Percentiles rank a stretch among this genome's conserved stretches.
Conservation (phyloP, 2,329 filamentous ascomycete species). For the Cordyceps tenuipes region DNA sequence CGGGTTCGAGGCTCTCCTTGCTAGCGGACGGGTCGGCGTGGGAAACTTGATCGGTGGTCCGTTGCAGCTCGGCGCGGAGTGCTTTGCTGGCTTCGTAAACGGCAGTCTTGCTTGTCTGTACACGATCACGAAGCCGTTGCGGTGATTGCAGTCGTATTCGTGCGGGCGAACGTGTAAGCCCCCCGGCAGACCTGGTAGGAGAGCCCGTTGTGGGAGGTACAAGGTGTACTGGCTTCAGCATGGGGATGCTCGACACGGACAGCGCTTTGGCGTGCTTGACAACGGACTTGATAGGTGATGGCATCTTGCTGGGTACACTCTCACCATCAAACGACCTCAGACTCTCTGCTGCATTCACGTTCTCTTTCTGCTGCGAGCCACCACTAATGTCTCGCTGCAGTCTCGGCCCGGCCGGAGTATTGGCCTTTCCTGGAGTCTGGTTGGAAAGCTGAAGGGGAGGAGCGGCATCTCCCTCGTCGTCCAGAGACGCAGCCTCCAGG, state of each 20-base stretch:
- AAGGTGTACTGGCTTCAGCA: constrained; percentile 34
- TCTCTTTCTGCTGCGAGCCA: constrained; percentile 42
- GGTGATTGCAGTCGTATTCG: constrained; percentile 62
- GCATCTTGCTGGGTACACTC: constrained; percentile 15
- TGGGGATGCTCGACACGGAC: constrained; percentile 47
- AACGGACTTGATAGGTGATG: constrained; percentile 9
- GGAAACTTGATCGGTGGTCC: neutral
- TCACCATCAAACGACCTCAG: neutral
- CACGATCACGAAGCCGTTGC: constrained; percentile 72
- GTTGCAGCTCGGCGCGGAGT: constrained; percentile 1
- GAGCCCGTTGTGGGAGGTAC: constrained; percentile 19
- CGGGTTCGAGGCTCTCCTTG: constrained; percentile 31
- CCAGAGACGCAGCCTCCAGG: constrained; percentile 52
- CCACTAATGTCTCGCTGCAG: constrained; percentile 24
- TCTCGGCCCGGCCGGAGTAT: constrained; percentile 45
- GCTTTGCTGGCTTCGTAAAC: constrained; percentile 56
- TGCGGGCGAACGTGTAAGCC: constrained; percentile 21
- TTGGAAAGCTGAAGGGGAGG: constrained; percentile 46
- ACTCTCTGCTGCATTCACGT: constrained; percentile 21
- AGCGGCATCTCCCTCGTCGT: constrained; percentile 27
- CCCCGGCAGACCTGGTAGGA: constrained; percentile 14
- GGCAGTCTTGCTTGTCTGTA: constrained; percentile 71
- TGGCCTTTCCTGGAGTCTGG: constrained; percentile 49
- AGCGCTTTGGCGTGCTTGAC: constrained; percentile 39
- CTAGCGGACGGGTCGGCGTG: constrained; percentile 30